Evolutionary conservation across 1,284 basidiomycete genomes (phyloP).

Genomic region (Cryptococcus sp.): DNA sequence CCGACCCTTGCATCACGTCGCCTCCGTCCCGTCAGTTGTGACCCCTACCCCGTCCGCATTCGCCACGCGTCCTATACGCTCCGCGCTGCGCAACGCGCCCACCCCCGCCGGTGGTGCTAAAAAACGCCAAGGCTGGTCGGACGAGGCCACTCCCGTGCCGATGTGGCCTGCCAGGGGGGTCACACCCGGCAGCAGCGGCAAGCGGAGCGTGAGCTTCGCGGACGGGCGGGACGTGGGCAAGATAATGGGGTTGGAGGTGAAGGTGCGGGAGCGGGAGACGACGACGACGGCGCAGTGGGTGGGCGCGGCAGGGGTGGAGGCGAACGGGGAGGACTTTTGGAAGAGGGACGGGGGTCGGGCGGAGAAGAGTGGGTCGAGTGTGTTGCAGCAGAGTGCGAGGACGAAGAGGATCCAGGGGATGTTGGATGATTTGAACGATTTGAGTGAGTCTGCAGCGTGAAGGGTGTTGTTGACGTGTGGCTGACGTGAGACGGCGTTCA

Average conservation of each 20-base stretch:
- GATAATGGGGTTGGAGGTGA: constrained; percentile 60
- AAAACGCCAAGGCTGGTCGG: constrained; percentile 44
- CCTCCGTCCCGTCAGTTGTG: constrained; percentile 35
- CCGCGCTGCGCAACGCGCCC: constrained; percentile 37
- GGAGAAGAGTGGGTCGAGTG: constrained; percentile 18
- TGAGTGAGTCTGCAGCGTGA: constrained; percentile 54
- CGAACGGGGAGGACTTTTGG: constrained; percentile 42
- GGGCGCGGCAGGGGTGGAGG: constrained; percentile 11
- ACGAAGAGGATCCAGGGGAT: constrained; percentile 74
- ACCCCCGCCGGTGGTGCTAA: constrained; percentile 48
- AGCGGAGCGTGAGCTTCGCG: constrained; percentile 88
- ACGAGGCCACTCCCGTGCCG: constrained; percentile 31
- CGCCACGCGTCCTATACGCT: constrained; percentile 31
- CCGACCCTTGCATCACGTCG: constrained; percentile 27
- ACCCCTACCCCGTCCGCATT: constrained; percentile 30
- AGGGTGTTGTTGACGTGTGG: background rate
- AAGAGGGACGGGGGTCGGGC: constrained; percentile 32
- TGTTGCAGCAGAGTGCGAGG: constrained; percentile 60
- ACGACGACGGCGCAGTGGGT: constrained; percentile 7
- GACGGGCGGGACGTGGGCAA: constrained; percentile 83
- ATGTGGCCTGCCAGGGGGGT: constrained; percentile 11
- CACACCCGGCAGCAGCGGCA: constrained; percentile 33
- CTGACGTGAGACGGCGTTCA: constrained; percentile 1
- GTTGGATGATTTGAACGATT: constrained; percentile 65
- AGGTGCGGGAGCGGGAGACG: background rate